Evolutionary conservation across 257 asterid species (phyloP).

Genomic region (Primulina huaijiensis): DNA sequence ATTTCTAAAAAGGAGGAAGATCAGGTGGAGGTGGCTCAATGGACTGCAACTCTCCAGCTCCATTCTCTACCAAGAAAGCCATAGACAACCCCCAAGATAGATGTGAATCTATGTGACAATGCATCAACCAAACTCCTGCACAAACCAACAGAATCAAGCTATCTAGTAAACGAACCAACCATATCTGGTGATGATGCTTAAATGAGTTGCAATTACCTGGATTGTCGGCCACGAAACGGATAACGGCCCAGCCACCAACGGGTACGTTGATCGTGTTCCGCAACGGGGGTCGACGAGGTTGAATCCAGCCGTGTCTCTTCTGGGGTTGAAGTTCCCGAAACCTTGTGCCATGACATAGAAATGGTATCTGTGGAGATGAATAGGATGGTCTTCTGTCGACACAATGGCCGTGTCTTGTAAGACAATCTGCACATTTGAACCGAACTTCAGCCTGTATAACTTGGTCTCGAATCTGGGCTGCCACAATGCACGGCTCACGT

Average conservation of each 20-base stretch:
- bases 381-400: slow-evolving; percentile 59
- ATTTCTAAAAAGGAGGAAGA: slow-evolving; percentile 58
- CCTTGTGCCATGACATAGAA: slow-evolving; percentile 68
- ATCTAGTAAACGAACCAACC: not conserved
- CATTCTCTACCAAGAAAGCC: slow-evolving; percentile 66
- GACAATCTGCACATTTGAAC: slow-evolving; percentile 51
- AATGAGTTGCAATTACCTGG: slow-evolving; percentile 39
- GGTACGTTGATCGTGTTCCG: slow-evolving; percentile 61
- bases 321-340: slow-evolving; percentile 58
- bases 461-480: slow-evolving; percentile 52
- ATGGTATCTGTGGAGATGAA: slow-evolving; percentile 65
- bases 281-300: slow-evolving; percentile 61
- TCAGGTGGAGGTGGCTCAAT: slow-evolving; percentile 65
- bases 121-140: slow-evolving; percentile 75
- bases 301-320: slow-evolving; percentile 38
- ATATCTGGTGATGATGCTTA: not conserved
- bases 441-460: slow-evolving; percentile 45
- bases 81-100: slow-evolving; percentile 57
- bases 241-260: slow-evolving; percentile 68
- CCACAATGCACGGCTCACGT: slow-evolving; percentile 50
- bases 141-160: not conserved
- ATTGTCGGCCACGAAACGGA: slow-evolving; percentile 63
- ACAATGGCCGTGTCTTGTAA: slow-evolving; percentile 62
- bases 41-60: slow-evolving; percentile 47
- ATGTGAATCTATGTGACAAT: slow-evolving; percentile 77